Evolutionary conservation across 306 rosid species (phyloP).

Genomic region (Ceratonia siliqua): DNA sequence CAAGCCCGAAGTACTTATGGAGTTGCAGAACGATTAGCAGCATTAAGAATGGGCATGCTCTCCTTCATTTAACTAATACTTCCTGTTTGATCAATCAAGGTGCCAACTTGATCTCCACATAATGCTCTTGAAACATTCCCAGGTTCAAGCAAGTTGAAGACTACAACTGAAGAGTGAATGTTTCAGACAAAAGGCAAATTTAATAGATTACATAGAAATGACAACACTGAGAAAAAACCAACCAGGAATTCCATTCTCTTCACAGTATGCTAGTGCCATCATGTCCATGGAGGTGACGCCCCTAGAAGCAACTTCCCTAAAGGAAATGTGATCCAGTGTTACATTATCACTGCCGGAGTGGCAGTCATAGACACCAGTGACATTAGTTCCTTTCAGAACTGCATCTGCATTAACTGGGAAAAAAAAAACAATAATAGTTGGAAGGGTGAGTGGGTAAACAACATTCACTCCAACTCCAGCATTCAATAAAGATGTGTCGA

Average conservation of each 20-base stretch:
- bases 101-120: conserved; percentile 57
- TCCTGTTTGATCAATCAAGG: conserved; percentile 49
- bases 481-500: background rate
- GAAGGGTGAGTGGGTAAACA: background rate
- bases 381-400: conserved; percentile 43
- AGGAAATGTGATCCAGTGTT: conserved; percentile 36
- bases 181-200: background rate
- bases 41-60: background rate
- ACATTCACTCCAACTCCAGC: background rate
- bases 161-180: conserved; percentile 39
- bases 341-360: conserved; percentile 33
- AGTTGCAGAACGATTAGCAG: no score
- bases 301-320: conserved; percentile 45
- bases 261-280: conserved; percentile 51
- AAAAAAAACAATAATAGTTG: background rate
- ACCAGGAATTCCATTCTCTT: conserved; percentile 57
- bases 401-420: conserved; percentile 45
- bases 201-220: background rate
- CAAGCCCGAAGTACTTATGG: no score
- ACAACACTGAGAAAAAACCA: conserved; percentile 24
- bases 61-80: conserved; percentile 22
- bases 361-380: conserved; percentile 29
- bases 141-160: conserved; percentile 50
- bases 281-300: conserved; percentile 42
- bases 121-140: conserved; percentile 55